phyloP scores from a whole-genome alignment of 2,329 filamentous ascomycete genomes.

The Neofusicoccum parvum region DNA sequence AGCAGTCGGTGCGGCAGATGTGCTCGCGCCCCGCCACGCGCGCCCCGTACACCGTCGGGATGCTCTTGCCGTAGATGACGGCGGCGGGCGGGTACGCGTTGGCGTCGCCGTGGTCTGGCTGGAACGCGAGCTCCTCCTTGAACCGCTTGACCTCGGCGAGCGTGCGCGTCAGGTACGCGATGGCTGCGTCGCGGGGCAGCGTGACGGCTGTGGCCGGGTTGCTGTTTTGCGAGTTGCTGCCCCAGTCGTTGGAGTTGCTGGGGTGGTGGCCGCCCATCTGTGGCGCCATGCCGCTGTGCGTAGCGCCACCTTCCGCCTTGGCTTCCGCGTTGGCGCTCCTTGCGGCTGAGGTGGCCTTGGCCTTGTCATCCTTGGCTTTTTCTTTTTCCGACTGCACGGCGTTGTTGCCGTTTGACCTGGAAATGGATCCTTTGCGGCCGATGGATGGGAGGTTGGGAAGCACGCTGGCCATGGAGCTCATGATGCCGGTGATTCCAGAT shows the following conservation, averaged over 20 bases:
- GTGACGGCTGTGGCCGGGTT: conserved; percentile 48
- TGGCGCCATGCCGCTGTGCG: conserved; percentile 45
- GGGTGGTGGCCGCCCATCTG: conserved; percentile 45
- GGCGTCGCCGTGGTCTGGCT: conserved; percentile 57
- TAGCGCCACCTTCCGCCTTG: conserved; percentile 31
- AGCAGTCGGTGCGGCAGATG: conserved; percentile 75
- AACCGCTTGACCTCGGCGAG: conserved; percentile 73
- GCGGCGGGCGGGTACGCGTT: conserved; percentile 82
- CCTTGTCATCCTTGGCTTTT: conserved; percentile 26
- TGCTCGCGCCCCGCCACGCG: conserved; percentile 72
- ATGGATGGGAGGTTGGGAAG: conserved; percentile 40
- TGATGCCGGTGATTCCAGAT: conserved; percentile 47
- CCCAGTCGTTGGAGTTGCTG: background rate
- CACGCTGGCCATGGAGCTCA: conserved; percentile 52
- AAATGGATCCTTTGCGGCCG: conserved; percentile 38
- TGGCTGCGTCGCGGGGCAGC: conserved; percentile 56
- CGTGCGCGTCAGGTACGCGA: conserved; percentile 73
- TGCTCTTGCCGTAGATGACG: conserved; percentile 83
- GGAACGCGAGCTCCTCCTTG: conserved; percentile 71
- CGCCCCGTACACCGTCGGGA: conserved; percentile 82
- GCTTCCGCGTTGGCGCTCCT: conserved; percentile 27
- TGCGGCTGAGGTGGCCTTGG: conserved; percentile 22
- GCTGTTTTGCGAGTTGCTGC: conserved; percentile 11
- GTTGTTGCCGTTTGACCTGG: conserved; percentile 37
- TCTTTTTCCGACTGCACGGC: background rate